Percentiles rank a stretch among this genome's conserved stretches.
Conservation (phyloP, 164 flowering plant genomes). For the Tinospora cordifolia region DNA sequence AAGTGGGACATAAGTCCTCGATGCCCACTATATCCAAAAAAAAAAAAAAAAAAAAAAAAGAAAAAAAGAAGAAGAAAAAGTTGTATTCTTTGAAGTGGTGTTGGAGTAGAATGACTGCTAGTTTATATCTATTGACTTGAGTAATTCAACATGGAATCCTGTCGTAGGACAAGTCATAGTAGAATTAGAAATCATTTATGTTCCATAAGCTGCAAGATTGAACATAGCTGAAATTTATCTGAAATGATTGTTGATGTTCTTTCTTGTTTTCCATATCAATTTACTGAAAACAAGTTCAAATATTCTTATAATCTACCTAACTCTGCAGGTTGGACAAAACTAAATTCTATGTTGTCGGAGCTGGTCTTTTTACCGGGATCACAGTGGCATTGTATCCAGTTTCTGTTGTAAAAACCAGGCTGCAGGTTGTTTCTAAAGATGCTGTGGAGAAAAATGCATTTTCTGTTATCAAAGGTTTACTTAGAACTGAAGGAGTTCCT, state of each 20-base stretch:
- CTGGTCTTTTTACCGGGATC: constrained; percentile 89
- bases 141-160: no score
- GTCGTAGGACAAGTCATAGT: no score
- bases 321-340: constrained; percentile 91
- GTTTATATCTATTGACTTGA: no score
- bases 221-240: neutral
- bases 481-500: constrained; percentile 75
- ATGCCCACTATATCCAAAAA: no score
- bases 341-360: constrained; percentile 86
- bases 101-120: no score
- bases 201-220: neutral
- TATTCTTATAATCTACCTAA: constrained; percentile 11
- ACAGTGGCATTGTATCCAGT: constrained; percentile 89
- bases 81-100: neutral
- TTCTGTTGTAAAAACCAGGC: constrained; percentile 84
- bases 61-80: no score
- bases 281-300: neutral
- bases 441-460: constrained; percentile 61
- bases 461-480: constrained; percentile 55
- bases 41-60: no score
- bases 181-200: neutral
- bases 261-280: neutral
- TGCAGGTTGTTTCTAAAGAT: constrained; percentile 83
- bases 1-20: no score
- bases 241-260: neutral